Conservation (phyloP, 768 basidiomycete genomes). For the Termitomyces sp. region DNA sequence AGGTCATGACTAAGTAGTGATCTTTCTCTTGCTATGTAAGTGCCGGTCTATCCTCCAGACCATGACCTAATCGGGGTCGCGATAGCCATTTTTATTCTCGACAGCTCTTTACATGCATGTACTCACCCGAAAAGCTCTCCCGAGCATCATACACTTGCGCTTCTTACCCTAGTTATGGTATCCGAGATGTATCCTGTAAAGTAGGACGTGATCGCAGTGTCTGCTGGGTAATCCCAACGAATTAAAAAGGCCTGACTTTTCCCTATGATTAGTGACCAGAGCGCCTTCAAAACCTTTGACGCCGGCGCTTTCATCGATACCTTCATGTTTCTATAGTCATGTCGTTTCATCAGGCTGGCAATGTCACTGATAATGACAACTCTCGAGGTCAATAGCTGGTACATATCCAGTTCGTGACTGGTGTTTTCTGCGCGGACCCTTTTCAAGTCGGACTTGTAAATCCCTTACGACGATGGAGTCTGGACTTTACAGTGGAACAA, state of each 20-base stretch:
- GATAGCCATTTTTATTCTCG: background rate
- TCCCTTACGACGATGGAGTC: background rate
- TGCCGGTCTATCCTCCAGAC: background rate
- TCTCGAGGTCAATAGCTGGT: no score
- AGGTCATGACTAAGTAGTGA: background rate
- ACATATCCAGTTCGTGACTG: background rate
- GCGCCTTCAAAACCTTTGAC: no score
- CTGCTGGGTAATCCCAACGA: background rate
- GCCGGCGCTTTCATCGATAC: no score
- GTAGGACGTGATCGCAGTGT: background rate
- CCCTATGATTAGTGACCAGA: background rate
- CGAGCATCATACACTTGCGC: no score
- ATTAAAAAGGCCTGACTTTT: no score
- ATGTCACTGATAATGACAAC: background rate
- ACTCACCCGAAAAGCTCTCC: no score
- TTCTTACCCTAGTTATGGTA: background rate
- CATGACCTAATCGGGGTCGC: background rate
- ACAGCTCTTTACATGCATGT: no score
- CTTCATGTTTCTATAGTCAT: background rate
- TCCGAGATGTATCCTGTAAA: background rate
- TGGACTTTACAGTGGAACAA: background rate
- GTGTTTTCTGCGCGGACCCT: no score
- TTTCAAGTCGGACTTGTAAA: no score
- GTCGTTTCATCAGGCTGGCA: background rate
- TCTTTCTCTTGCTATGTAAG: background rate